A percentile compares a stretch with the other conserved stretches of the same genome.
Conservation (phyloP, 1,139 yeast species). For the Blastobotrys malaysiensis region DNA sequence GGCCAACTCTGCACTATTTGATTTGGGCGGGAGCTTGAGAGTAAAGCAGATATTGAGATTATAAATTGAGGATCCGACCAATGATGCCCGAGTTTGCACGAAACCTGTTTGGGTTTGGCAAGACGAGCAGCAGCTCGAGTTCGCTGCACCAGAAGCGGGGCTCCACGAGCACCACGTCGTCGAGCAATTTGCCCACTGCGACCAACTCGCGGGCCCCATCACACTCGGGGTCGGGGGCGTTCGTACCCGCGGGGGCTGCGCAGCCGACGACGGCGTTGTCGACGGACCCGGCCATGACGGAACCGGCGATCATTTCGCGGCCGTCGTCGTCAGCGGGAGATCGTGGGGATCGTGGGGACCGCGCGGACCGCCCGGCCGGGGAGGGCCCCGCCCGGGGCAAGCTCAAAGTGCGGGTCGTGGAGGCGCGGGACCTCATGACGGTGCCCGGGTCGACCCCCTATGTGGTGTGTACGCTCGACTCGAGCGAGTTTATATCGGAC, state of each 20-base stretch:
- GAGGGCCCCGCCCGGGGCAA: constrained; percentile 45
- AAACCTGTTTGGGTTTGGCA: constrained; percentile 26
- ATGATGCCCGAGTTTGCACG: constrained; percentile 30
- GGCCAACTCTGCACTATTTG: neutral
- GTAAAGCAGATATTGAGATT: no score
- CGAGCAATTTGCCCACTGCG: constrained; percentile 11
- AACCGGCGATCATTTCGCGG: neutral
- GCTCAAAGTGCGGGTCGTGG: constrained; percentile 70
- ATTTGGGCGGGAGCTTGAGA: neutral
- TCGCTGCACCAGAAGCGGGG: neutral
- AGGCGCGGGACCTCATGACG: constrained; percentile 64
- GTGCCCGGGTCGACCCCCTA: constrained; percentile 65
- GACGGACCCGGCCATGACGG: constrained; percentile 5
- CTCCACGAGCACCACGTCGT: constrained; percentile 4
- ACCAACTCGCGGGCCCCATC: constrained; percentile 14
- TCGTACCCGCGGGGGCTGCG: neutral
- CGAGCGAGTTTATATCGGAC: constrained; percentile 81
- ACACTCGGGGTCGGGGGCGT: neutral
- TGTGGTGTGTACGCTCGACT: constrained; percentile 89
- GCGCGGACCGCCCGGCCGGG: neutral
- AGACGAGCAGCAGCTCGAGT: neutral
- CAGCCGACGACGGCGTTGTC: constrained; percentile 10
- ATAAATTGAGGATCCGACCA: neutral
- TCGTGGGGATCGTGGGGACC: no score
- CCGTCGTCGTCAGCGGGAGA: neutral